phyloP scores from a whole-genome alignment of 768 basidiomycete species.

The Tylopilus sp. region DNA sequence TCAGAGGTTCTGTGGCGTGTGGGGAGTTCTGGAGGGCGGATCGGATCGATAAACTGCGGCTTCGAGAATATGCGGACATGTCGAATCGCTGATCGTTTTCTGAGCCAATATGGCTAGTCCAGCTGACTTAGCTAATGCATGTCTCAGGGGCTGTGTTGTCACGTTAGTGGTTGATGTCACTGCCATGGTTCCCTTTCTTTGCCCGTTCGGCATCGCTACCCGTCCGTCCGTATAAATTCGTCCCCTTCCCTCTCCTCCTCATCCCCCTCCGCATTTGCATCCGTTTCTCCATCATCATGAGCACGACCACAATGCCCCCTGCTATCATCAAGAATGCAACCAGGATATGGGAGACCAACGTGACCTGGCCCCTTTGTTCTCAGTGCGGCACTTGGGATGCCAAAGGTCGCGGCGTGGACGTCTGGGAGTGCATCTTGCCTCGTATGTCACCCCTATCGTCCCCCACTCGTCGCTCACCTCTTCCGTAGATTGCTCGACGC shows the following conservation, averaged over 20 bases:
- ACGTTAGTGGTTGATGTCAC: constrained; percentile 33
- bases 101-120: constrained; percentile 9
- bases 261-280: not conserved
- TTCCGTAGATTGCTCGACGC: constrained; percentile 59
- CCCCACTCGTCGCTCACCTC: constrained; percentile 1
- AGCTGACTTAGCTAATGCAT: constrained; percentile 12
- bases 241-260: constrained; percentile 5
- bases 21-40: constrained; percentile 7
- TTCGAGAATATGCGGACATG: too few species aligned
- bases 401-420: constrained; percentile 61
- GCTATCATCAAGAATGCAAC: constrained; percentile 60
- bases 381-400: constrained; percentile 75
- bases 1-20: constrained; percentile 20
- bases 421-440: constrained; percentile 71
- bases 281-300: constrained; percentile 10
- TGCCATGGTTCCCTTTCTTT: constrained; percentile 28
- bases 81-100: constrained; percentile 5
- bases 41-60: constrained; percentile 19
- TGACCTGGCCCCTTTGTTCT: constrained; percentile 59
- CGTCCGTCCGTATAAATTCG: constrained; percentile 29
- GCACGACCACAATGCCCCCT: constrained; percentile 22
- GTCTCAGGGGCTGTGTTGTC: constrained; percentile 27
- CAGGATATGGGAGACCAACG: constrained; percentile 65
- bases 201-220: constrained; percentile 26
- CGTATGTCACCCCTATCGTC: constrained; percentile 40